A percentile compares a stretch with the other conserved stretches of the same genome.
phyloP scores from a whole-genome alignment of 2,329 filamentous ascomycete species.

The Beauveria rudraprayagi region DNA sequence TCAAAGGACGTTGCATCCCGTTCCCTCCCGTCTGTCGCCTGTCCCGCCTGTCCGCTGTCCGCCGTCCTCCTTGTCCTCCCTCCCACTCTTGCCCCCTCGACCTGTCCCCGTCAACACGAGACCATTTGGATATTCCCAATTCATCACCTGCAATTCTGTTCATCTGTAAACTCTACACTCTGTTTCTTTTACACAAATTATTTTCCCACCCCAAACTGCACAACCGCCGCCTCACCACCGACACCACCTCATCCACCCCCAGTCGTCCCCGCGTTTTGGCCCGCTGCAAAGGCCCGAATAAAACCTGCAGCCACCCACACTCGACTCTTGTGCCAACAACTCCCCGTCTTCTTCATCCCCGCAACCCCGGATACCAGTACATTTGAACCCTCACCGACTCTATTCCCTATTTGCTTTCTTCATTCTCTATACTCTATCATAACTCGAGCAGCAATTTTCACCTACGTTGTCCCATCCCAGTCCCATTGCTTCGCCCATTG shows the following conservation, averaged over 20 bases:
- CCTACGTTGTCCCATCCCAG: background rate
- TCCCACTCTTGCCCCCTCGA: too few species aligned
- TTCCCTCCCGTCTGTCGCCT: too few species aligned
- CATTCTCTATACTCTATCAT: background rate
- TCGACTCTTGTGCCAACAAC: background rate
- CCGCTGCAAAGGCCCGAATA: constrained; percentile 11
- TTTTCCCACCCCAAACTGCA: too few species aligned
- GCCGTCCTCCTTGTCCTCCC: too few species aligned
- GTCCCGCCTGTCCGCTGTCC: too few species aligned
- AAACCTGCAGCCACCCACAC: constrained; percentile 7
- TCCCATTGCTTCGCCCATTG: background rate
- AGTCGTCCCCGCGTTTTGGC: constrained; percentile 9
- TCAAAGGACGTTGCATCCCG: too few species aligned
- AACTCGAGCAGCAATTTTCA: background rate
- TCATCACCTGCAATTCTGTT: too few species aligned
- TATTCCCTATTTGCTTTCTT: background rate
- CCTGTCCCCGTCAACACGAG: too few species aligned
- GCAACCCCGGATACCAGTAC: background rate
- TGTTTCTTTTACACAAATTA: too few species aligned
- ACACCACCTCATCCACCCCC: background rate
- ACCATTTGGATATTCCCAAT: too few species aligned
- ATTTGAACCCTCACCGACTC: background rate
- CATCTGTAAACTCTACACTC: too few species aligned
- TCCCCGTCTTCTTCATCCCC: background rate
- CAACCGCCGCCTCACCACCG: background rate